Percentiles rank a stretch among this genome's conserved stretches.
These are phyloP conservation scores for Ilyonectria mors-panacis DNA, from an alignment of 2,329 filamentous ascomycete species.

Conservation along the genomic window DNA sequence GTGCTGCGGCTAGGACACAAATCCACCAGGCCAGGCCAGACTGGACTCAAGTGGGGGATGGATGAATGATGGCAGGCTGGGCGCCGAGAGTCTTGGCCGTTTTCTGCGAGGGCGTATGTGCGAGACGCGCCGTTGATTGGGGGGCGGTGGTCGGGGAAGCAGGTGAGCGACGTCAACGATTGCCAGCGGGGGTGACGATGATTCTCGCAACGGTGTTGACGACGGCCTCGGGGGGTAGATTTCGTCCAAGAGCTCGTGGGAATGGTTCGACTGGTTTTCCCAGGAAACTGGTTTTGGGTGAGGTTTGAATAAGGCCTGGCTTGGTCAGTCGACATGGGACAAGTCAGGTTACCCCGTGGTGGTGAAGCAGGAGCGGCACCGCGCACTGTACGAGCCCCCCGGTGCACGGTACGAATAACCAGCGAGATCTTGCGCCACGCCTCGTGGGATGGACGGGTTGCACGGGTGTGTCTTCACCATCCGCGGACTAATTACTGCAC, in stretches of 20 bases:
- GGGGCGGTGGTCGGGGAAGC: slow-evolving; percentile 12
- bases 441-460: slow-evolving; percentile 17
- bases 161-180: not conserved
- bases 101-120: slow-evolving; percentile 14
- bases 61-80: slow-evolving; percentile 31
- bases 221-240: not conserved
- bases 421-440: slow-evolving; percentile 14
- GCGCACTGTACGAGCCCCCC: slow-evolving; percentile 20
- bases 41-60: slow-evolving; percentile 29
- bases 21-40: slow-evolving; percentile 11
- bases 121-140: slow-evolving; percentile 11
- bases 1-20: slow-evolving; percentile 32
- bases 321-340: slow-evolving; percentile 21
- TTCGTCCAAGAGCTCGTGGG: not conserved
- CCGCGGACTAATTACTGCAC: not conserved
- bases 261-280: not conserved
- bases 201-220: not conserved
- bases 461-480: not conserved
- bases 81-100: slow-evolving; percentile 29
- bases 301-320: slow-evolving; percentile 17
- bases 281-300: slow-evolving; percentile 1
- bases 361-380: slow-evolving; percentile 4
- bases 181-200: slow-evolving; percentile 5
- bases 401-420: slow-evolving; percentile 15
- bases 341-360: slow-evolving; percentile 25